Base-by-base conservation (phyloP, 805 yeast species). In the Zygosaccharomyces kombuchaensis region DNA sequence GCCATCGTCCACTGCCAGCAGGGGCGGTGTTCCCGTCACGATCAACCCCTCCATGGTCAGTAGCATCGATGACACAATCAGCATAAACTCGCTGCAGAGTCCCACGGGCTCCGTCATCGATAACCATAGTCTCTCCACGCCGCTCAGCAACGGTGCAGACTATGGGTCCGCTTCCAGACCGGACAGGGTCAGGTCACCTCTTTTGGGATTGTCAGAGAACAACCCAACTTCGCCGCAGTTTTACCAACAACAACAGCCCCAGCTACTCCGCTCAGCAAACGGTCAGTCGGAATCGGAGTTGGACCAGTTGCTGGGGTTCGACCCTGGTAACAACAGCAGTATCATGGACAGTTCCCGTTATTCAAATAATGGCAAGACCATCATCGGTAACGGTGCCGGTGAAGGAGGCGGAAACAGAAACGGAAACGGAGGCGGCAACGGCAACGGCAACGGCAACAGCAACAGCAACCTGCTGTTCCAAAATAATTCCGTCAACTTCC, bases 21-120 rank as follows among this genome's bases (percentile, higher is more conserved):
- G 27, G 12, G 16, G 43, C 8, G 36, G 51, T 25, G 41, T 46
- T 1, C 55, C 51, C 1, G 40, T 47, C 14, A 51, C 54, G 4
- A 46, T 56, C 9, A 53, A 57, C 31, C 55, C 58, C 23, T 44
- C 52, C 13, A 34, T 46, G 27, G 50, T 53, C 16, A 49, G 51
- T 13, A 51, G 38, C 19, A 36, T 51, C 17, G 57, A 55, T 31
- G 57, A 55, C 31, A 39, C 43, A 12, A 36, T 47, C 9, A 50
- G 57, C 30, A 8, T 46, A 29, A 43, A 40, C 19, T 50, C 54
- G 1, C 34, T 49, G 12, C 51, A 52, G 30, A 46, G 53, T 9
- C 55, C 55, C 10, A 45, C 49, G 9, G 31, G 43, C n/a, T 48
- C 57, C 36, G 16, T 48, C 26, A 12, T 41, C 25, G 45, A 45